phyloP scores from a whole-genome alignment of 2,329 filamentous ascomycete genomes.

The Fusarium abutilonis region DNA sequence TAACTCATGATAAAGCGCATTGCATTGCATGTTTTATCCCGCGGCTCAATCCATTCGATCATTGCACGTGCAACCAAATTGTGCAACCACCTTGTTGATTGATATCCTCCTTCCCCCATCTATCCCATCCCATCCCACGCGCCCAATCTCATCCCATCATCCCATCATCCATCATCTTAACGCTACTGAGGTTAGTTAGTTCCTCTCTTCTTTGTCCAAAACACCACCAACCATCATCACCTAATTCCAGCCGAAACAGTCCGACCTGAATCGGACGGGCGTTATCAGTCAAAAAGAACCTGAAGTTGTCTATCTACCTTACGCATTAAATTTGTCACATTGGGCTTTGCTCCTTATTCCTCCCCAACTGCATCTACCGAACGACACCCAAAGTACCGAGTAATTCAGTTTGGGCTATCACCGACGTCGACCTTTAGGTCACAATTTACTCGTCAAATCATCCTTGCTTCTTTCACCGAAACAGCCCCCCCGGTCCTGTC shows the following conservation, averaged over 20 bases:
- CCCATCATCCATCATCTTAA: conserved; percentile 13
- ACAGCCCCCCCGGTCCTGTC: conserved; percentile 18
- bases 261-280: neutral
- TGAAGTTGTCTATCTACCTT: no score
- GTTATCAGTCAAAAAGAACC: no score
- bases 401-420: neutral
- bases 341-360: no score
- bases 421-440: conserved; percentile 19
- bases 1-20: no score
- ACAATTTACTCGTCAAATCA: conserved; percentile 40
- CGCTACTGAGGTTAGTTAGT: conserved; percentile 13
- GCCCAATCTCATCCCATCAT: neutral
- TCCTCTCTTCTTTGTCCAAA: conserved; percentile 17
- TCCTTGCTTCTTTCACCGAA: conserved; percentile 45
- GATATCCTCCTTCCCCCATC: conserved; percentile 32
- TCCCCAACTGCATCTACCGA: conserved; percentile 1
- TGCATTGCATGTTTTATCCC: conserved; percentile 1
- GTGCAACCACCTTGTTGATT: conserved; percentile 27
- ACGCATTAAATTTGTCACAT: no score
- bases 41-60: conserved; percentile 17
- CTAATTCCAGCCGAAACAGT: conserved; percentile 24
- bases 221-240: conserved; percentile 25
- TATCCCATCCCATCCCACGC: conserved; percentile 21
- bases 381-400: neutral
- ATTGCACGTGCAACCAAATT: conserved; percentile 38